Conservation (phyloP, 2,329 filamentous ascomycete species). For the Trichoderma koningii region DNA sequence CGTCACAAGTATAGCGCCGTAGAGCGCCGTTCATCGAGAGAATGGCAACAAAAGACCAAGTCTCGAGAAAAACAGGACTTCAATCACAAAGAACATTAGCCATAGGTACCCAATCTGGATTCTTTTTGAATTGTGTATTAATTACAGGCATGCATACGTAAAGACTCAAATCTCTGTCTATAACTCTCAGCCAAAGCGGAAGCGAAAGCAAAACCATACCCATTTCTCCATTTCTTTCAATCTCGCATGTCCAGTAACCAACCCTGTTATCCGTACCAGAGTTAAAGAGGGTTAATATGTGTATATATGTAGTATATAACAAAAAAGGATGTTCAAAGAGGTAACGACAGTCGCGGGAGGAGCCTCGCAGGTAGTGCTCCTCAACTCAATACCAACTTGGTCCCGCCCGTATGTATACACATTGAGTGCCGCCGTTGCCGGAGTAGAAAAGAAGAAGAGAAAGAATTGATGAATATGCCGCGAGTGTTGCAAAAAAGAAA, state of each 20-base stretch:
- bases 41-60: background rate
- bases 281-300: constrained; percentile 24
- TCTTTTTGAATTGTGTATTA: constrained; percentile 42
- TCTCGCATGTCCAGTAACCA: constrained; percentile 28
- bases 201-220: constrained; percentile 35
- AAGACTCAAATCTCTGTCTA: constrained; percentile 40
- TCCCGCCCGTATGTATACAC: background rate
- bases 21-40: constrained; percentile 28
- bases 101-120: constrained; percentile 37
- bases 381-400: background rate
- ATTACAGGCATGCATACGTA: constrained; percentile 40
- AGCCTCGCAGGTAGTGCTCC: background rate
- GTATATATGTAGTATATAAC: constrained; percentile 26
- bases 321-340: constrained; percentile 1
- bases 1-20: constrained; percentile 21
- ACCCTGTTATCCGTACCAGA: constrained; percentile 24
- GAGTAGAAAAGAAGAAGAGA: background rate
- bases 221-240: constrained; percentile 27
- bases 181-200: constrained; percentile 38
- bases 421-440: constrained; percentile 5
- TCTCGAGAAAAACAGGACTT: background rate
- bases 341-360: constrained; percentile 19
- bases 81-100: constrained; percentile 34
- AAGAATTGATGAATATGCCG: background rate
- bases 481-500: constrained; percentile 19